A percentile compares a stretch with the other conserved stretches of the same genome.
phyloP scores from a whole-genome alignment of 2,329 filamentous ascomycete genomes.

The Hypoxylon sp. region DNA sequence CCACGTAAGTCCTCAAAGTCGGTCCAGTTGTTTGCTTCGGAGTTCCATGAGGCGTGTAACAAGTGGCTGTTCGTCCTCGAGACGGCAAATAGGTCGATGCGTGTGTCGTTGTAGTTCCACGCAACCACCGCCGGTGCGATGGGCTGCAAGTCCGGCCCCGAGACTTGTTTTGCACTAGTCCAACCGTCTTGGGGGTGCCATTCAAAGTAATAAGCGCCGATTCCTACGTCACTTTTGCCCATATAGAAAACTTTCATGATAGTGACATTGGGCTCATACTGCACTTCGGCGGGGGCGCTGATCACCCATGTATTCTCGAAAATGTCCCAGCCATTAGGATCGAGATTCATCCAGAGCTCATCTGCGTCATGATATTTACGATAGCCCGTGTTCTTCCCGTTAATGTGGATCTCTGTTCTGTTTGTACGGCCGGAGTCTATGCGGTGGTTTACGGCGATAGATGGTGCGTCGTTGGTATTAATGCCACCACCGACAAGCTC shows the following conservation, averaged over 20 bases:
- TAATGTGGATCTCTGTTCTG: conserved; percentile 20
- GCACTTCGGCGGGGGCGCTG: conserved; percentile 11
- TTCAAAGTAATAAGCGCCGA: conserved; percentile 23
- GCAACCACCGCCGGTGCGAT: conserved; percentile 18
- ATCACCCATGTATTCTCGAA: neutral
- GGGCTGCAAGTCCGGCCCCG: conserved; percentile 22
- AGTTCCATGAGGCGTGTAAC: conserved; percentile 23
- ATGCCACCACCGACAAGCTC: conserved; percentile 20
- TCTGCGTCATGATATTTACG: conserved; percentile 12
- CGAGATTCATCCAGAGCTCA: neutral
- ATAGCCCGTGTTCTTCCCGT: conserved; percentile 5
- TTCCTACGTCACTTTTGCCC: conserved; percentile 1
- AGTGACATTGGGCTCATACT: conserved; percentile 2
- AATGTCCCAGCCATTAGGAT: conserved; percentile 1
- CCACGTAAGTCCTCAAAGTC: conserved; percentile 28
- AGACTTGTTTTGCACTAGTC: conserved; percentile 5
- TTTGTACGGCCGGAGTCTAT: conserved; percentile 5
- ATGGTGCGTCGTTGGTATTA: conserved; percentile 8
- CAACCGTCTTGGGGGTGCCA: conserved; percentile 13
- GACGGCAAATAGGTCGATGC: conserved; percentile 26
- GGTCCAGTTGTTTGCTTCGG: conserved; percentile 19
- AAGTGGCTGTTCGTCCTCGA: conserved; percentile 23
- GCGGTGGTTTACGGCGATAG: conserved; percentile 17
- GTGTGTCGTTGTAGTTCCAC: conserved; percentile 25
- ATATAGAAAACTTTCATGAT: conserved; percentile 26